Evolutionary conservation across 352 stramenopile genomes (phyloP).

Genomic region (Phytophthora pseudosyringae): DNA sequence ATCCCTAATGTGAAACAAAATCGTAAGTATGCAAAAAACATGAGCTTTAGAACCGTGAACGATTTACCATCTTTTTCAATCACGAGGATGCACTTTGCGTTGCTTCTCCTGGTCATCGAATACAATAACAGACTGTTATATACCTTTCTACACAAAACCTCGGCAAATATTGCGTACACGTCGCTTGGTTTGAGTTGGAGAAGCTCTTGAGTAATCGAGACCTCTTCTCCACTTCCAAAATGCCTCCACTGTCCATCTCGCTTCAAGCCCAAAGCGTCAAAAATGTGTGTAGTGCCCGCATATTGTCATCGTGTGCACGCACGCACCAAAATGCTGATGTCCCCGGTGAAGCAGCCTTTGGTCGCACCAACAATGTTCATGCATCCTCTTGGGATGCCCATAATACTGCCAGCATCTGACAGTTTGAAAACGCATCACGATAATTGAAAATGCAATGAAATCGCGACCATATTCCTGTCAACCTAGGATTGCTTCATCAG

Average conservation of each 20-base stretch:
- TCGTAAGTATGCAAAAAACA: conserved; percentile 29
- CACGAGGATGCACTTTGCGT: conserved; percentile 91
- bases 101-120: conserved; percentile 46
- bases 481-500: conserved; percentile 88
- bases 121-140: background rate
- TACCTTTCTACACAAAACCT: background rate
- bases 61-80: conserved; percentile 94
- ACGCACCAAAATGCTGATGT: conserved; percentile 58
- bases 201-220: conserved; percentile 81
- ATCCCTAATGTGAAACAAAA: conserved; percentile 87
- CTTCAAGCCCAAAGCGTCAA: conserved; percentile 35
- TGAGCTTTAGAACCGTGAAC: background rate
- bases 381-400: conserved; percentile 67
- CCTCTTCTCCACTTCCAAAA: conserved; percentile 63
- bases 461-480: background rate
- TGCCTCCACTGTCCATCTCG: conserved; percentile 59
- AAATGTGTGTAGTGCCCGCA: background rate
- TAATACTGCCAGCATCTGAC: conserved; percentile 73
- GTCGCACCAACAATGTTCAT: conserved; percentile 88
- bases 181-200: conserved; percentile 56
- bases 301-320: too few species aligned
- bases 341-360: conserved; percentile 77
- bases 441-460: background rate
- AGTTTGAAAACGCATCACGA: conserved; percentile 1
- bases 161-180: conserved; percentile 45